phyloP scores from a whole-genome alignment of 257 asterid species.

The Solanum dulcamara region DNA sequence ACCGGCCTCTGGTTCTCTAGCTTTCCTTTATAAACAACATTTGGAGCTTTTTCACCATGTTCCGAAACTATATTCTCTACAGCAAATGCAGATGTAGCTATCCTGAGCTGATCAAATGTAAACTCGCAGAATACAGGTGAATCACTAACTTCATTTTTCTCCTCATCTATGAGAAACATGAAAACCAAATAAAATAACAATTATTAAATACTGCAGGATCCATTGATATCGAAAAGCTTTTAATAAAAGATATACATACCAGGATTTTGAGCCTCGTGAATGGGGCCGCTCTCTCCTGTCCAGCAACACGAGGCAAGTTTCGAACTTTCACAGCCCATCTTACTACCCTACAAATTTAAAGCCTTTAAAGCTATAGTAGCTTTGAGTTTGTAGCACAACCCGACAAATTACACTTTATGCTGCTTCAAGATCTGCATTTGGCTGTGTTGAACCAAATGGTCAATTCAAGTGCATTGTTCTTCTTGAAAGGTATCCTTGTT shows the following conservation, averaged over 20 bases:
- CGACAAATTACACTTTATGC: neutral
- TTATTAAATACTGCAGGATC: neutral
- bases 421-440: neutral
- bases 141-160: conserved; percentile 56
- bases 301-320: conserved; percentile 25
- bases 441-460: neutral
- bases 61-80: conserved; percentile 86
- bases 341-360: neutral
- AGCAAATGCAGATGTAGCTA: conserved; percentile 80
- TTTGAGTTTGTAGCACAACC: neutral
- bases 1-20: conserved; percentile 65
- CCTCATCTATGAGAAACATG: conserved; percentile 26
- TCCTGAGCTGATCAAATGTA: conserved; percentile 71
- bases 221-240: neutral
- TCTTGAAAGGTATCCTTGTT: neutral
- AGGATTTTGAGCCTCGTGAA: conserved; percentile 8
- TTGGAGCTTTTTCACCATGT: conserved; percentile 93
- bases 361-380: neutral
- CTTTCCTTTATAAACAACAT: conserved; percentile 24
- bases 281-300: conserved; percentile 14
- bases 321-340: conserved; percentile 32
- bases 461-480: neutral
- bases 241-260: conserved; percentile 4
- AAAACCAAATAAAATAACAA: neutral
- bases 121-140: conserved; percentile 71